Evolutionary conservation across 257 asterid genomes (phyloP).

Genomic region (Cynanchum wilfordii): DNA sequence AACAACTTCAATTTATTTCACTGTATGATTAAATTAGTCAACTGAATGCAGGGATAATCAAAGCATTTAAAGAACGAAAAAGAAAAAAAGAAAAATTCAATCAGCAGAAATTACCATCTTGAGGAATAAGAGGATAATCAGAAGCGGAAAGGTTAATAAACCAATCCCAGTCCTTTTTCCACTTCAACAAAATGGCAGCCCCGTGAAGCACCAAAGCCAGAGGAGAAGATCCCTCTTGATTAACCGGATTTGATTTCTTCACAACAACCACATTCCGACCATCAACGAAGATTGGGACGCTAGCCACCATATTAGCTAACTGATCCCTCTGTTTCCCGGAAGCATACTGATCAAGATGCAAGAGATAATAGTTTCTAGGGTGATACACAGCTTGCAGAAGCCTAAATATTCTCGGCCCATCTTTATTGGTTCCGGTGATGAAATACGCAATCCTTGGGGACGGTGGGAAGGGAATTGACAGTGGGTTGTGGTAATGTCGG

Average conservation of each 20-base stretch:
- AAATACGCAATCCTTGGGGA: slow-evolving; percentile 35
- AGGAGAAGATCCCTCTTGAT: slow-evolving; percentile 33
- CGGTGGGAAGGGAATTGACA: slow-evolving; percentile 19
- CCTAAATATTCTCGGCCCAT: slow-evolving; percentile 33
- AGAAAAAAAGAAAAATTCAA: neutral
- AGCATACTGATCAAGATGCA: slow-evolving; percentile 38
- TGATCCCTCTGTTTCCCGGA: slow-evolving; percentile 19
- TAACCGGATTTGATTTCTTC: slow-evolving; percentile 25
- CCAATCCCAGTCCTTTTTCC: slow-evolving; percentile 45
- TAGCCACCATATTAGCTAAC: slow-evolving; percentile 30
- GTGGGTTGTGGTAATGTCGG: slow-evolving; percentile 9
- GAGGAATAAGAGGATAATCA: slow-evolving; percentile 41
- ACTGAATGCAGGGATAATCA: neutral
- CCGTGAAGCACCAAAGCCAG: slow-evolving; percentile 34
- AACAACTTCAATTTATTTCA: neutral
- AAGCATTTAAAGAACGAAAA: neutral
- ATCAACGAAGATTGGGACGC: slow-evolving; percentile 28
- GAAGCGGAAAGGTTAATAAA: slow-evolving; percentile 37
- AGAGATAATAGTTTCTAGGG: slow-evolving; percentile 38
- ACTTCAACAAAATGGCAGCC: slow-evolving; percentile 34
- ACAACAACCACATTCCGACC: slow-evolving; percentile 34
- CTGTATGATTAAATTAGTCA: neutral
- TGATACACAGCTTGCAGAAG: slow-evolving; percentile 34
- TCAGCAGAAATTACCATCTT: slow-evolving; percentile 24
- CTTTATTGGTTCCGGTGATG: slow-evolving; percentile 31